A percentile compares a stretch with the other conserved stretches of the same genome.
Evolutionary conservation across 164 flowering plant species (phyloP).

Genomic region (Piper betle): DNA sequence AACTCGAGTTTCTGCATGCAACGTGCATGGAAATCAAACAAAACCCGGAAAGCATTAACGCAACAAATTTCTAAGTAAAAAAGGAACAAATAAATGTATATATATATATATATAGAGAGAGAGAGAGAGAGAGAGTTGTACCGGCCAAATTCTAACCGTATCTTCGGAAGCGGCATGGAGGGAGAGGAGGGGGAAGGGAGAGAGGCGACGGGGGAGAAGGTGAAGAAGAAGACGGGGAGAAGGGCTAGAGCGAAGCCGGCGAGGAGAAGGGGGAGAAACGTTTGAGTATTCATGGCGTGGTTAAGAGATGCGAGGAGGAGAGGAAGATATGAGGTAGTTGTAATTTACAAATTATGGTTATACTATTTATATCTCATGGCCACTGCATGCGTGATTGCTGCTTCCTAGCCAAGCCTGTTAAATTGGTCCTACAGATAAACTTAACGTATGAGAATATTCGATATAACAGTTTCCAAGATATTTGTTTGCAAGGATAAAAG

Average conservation of each 20-base stretch:
- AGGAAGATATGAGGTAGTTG: no score
- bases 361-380: no score
- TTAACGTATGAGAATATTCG: no score
- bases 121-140: conserved; percentile 13
- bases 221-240: conserved; percentile 16
- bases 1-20: conserved; percentile 45
- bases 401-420: no score
- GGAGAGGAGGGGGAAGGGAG: not conserved
- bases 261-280: conserved; percentile 6
- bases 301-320: not conserved
- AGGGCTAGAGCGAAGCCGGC: conserved; percentile 3
- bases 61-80: not conserved
- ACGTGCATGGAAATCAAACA: not conserved
- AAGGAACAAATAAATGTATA: no score
- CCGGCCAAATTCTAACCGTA: conserved; percentile 52
- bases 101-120: no score
- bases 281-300: conserved; percentile 4
- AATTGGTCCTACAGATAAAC: no score
- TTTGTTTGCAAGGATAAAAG: no score
- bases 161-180: not conserved
- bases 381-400: no score
- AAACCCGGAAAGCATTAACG: not conserved
- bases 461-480: no score
- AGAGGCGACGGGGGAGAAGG: not conserved
- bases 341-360: no score